Evolutionary conservation across 2,329 filamentous ascomycete species (phyloP), one percentile per base, ranked within the genome.

Genomic region (Phialophora expanda): DNA sequence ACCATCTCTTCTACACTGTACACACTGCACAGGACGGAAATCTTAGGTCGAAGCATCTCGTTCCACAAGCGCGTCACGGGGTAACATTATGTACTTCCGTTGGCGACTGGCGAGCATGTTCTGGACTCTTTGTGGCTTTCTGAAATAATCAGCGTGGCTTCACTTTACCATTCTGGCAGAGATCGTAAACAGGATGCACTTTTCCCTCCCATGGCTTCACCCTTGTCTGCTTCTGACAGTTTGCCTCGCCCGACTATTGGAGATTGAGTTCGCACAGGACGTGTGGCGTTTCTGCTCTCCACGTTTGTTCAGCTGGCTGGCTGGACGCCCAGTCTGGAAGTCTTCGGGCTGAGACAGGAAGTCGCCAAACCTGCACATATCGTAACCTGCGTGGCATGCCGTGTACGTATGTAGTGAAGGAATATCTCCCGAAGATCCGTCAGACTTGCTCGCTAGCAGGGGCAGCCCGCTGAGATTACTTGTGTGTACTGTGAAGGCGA

Each of bases 221-320:
- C 12, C 38, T 41, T 41, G 12, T 26, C 56, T 20, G 12, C 28
- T 41, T 24, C 34, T 4, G 55, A 38, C 55, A 11, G 55, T n/a
- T 20, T 38, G 34, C 14, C n/a, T 44, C 56, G 17, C n/a, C 17
- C 26, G 22, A 41, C 56, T 53, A 53, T 53, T 26, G 50, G 24
- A 28, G 12, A 53, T 22, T 53, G 50, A 53, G 20, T 53, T 53
- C 26, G 20, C 14, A 14, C n/a, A 24, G 26, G 30, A n/a, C 44
- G 22, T 20, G 44, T 48, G 44, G 44, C 44, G 44, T 17, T 22
- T n/a, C 44, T 22, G 20, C 17, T 7, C 17, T 48, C 44, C 44
- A 48, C 6, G 20, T 20, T 1, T 34, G 32, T 4, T 48, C 44
- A 20, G 44, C 44, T 48, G 17, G 44, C 17, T 48, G 6, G 44